A percentile compares a stretch with the other conserved stretches of the same genome.
phyloP scores from a whole-genome alignment of 139 green algal genomes.

The Chlamydomonas schloesseri region DNA sequence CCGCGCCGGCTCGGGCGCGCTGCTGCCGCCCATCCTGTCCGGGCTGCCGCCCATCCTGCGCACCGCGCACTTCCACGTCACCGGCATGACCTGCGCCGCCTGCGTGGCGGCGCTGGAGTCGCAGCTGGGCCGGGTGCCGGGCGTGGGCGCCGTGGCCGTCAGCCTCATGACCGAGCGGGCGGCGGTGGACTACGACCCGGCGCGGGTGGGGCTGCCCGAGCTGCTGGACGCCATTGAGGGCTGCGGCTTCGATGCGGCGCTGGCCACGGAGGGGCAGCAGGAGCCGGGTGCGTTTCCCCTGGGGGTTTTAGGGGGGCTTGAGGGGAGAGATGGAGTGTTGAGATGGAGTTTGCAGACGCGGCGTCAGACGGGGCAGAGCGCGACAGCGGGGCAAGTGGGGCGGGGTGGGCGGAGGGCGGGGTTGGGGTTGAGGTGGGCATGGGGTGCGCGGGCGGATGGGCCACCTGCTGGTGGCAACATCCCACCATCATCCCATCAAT shows the following conservation, averaged over 20 bases:
- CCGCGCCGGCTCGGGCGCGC: neutral
- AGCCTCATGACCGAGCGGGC: constrained; percentile 41
- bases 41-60: constrained; percentile 26
- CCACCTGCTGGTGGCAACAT: too few relatives aligned
- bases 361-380: too few relatives aligned
- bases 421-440: too few relatives aligned
- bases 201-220: constrained; percentile 21
- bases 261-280: constrained; percentile 29
- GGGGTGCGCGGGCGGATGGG: too few relatives aligned
- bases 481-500: too few relatives aligned
- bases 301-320: neutral
- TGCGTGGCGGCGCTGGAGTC: constrained; percentile 32
- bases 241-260: constrained; percentile 76
- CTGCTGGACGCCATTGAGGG: constrained; percentile 73
- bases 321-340: too few relatives aligned
- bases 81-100: constrained; percentile 40
- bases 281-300: constrained; percentile 34
- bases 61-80: constrained; percentile 28
- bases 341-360: neutral
- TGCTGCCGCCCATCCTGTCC: neutral
- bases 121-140: constrained; percentile 12
- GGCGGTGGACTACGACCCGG: constrained; percentile 36
- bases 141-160: constrained; percentile 12
- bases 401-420: too few relatives aligned
- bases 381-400: too few relatives aligned